Evolutionary conservation across 2,329 filamentous ascomycete genomes (phyloP), one percentile per base, ranked within the genome.

Genomic region (Aspergillus uvarum): DNA sequence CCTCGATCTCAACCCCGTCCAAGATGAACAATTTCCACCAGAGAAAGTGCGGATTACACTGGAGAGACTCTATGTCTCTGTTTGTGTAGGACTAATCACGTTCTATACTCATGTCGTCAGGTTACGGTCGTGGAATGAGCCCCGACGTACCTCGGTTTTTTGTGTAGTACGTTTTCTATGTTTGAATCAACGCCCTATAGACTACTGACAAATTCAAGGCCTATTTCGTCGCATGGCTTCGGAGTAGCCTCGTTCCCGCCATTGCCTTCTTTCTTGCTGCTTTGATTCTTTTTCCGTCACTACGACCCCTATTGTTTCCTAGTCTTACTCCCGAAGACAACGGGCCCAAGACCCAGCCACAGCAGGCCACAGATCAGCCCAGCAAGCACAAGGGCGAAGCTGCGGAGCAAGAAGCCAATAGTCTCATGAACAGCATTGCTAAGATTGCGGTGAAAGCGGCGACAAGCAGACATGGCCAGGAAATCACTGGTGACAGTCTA

Each of bases 1-100:
- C 22, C 77, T 96, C 47, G 91, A 96, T 72, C 82, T 96, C 59
- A 91, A 92, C 67, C 89, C 91, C 57, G 88, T 90, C 4, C 89
- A 92, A 22, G 87, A 93, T 57, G 91, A 95, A 64, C 88, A 92
- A 56, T 95, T 95, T 72, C 90, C 89, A 0, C 91, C 91, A 0
- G 90, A 95, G 68, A 95, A 95, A 75, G 78, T 96, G 56, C 84
- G 91, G 10, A 86, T 88, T 6, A 92, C 89, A 54, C 72, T 95
- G 10, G 91, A 96, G 75, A 82, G 92, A 14, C 78, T 95, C 10
- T 96, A 96, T 72, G 92, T 91, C 82, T 90, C 89, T 0, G 86
- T 96, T 1, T 79, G 89, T 8, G 84, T 94, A 51, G 83, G 88
- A 12, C 50, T 92, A 11, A 82, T 91, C 44, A 82, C 80, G 0